phyloP scores from a whole-genome alignment of 306 rosid species.

The apple (Malus domestica) region ASM211411v1 NC_041797.1:37571501-37572000 shows the following conservation, averaged over 20 bases:
- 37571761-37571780: conserved; percentile 73
- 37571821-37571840: conserved; percentile 29
- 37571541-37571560: conserved; percentile 29
- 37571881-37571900: conserved; percentile 7
- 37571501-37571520: not conserved
- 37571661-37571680: conserved; percentile 48
- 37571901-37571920: not conserved
- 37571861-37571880: not conserved
- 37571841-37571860: not conserved
- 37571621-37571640: conserved; percentile 59
- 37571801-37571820: conserved; percentile 22
- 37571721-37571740: conserved; percentile 64
- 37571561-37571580: conserved; percentile 17
- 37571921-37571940: not conserved
- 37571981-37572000: conserved; percentile 4
- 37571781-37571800: conserved; percentile 90
- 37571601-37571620: conserved; percentile 37
- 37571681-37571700: conserved; percentile 64
- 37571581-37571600: conserved; percentile 12
- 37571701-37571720: conserved; percentile 66
- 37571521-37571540: conserved; percentile 7
- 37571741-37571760: conserved; percentile 60
- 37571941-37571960: not conserved
- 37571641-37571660: conserved; percentile 66
- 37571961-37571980: not conserved